Base-by-base conservation (phyloP, 768 basidiomycete species). In the Hygrocybe coccinea region DNA sequence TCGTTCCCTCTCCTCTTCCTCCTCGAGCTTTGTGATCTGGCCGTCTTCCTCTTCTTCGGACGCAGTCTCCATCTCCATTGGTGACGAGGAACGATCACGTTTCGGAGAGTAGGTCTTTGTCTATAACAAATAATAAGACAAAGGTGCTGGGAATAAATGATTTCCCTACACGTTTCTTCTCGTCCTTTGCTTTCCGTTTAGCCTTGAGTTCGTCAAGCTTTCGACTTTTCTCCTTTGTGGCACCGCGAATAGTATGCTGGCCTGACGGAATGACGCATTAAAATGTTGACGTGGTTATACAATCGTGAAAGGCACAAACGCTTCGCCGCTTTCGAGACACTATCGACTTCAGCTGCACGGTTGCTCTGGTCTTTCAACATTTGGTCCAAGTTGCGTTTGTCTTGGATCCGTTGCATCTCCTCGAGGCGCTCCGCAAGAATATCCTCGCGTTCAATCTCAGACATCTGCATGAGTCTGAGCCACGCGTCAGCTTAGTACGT, bases 391-490 rank as follows among this genome's bases (percentile, higher is more conserved):
- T 85, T 80, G 47, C 80, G 77, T 60, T 83, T 81, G 71, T 91
- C 88, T 57, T 82, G 78, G 47, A 83, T 75, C 59, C 83, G 80
- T 68, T 91, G 88, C 72, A 86, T 82, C 70, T 92, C 84, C 57
- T 94, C 94, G 34, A 81, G 74, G 7, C 95, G 85, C 57, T 82
- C 76, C 0, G 89, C 87, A 19, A 98, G 77, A 49, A 92, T 87
- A 34, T 82, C 83, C 69, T 98, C 95, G 53, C 95, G 84, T 57
- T 94, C 87, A 62, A 97, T 80, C 71, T 98, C 95, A 37, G 86
- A 80, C 81, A 95, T 77, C 21, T 75, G 69, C 64, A 91, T 74
- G 33, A 98, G 76, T 51, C 95, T 97, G 66, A 57, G 38, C 52
- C 55, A 49, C 41, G 65, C 63, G 60, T 63, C 54, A 60, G 55